Percentiles rank a stretch among this genome's conserved stretches.
phyloP scores from a whole-genome alignment of 768 basidiomycete genomes.

The Chalciporus piperatus region DNA sequence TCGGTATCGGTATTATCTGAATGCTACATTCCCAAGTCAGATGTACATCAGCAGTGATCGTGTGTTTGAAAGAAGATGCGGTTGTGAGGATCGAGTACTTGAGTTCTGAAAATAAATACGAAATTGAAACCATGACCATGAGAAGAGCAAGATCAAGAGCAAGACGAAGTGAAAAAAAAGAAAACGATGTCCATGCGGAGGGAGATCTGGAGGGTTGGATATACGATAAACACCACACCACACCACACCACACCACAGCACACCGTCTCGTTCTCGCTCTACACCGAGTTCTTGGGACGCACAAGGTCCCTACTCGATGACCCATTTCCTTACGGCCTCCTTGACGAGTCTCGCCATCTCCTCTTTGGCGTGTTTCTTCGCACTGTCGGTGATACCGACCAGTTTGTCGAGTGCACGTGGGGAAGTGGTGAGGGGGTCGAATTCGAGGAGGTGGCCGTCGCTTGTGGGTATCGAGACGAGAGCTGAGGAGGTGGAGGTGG shows the following conservation, averaged over 20 bases:
- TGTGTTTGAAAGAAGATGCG: not conserved
- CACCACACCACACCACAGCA: no score
- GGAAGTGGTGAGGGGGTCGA: conserved; percentile 77
- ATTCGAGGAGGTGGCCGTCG: conserved; percentile 80
- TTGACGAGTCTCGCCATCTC: conserved; percentile 74
- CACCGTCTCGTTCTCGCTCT: not conserved
- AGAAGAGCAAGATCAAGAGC: not conserved
- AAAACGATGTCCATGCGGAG: not conserved
- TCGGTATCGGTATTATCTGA: not conserved
- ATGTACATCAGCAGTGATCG: not conserved
- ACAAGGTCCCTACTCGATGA: conserved; percentile 38
- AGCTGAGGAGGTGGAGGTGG: conserved; percentile 38
- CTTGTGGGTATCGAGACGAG: conserved; percentile 75
- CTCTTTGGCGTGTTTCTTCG: conserved; percentile 77
- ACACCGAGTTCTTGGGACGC: not conserved
- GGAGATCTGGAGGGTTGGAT: not conserved
- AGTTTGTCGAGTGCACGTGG: conserved; percentile 70
- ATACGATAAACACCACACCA: not conserved
- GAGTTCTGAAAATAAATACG: not conserved
- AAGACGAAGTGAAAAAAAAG: not conserved
- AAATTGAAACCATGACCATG: not conserved
- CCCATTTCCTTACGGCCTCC: conserved; percentile 77
- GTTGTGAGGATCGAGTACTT: not conserved
- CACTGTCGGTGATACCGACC: conserved; percentile 75
- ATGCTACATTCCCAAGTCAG: not conserved